A percentile compares a stretch with the other conserved stretches of the same genome.
Evolutionary conservation across 1,139 yeast species (phyloP).

Genomic region (Kazachstania sp.): DNA sequence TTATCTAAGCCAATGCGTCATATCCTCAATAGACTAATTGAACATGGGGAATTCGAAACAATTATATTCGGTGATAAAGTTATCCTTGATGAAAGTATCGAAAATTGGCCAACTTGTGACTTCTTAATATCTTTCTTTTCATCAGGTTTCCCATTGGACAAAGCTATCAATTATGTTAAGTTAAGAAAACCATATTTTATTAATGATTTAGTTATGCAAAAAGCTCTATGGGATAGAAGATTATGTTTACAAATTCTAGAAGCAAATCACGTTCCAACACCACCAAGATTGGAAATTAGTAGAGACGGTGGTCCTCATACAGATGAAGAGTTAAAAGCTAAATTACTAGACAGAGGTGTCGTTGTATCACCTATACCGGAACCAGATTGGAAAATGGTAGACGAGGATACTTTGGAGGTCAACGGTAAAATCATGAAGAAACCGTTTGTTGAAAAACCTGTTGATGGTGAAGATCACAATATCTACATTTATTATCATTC

Average conservation of each 20-base stretch:
- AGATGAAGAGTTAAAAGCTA: slow-evolving; percentile 51
- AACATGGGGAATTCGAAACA: slow-evolving; percentile 92
- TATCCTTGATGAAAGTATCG: slow-evolving; percentile 83
- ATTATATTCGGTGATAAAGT: slow-evolving; percentile 97
- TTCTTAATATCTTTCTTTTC: slow-evolving; percentile 87
- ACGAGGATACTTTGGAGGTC: slow-evolving; percentile 73
- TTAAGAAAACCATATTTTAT: slow-evolving; percentile 83
- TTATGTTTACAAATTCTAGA: slow-evolving; percentile 75
- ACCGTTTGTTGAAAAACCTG: slow-evolving; percentile 98
- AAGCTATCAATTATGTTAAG: slow-evolving; percentile 85
- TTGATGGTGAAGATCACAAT: slow-evolving; percentile 98
- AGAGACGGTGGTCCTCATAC: slow-evolving; percentile 96
- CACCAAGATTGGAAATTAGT: slow-evolving; percentile 75
- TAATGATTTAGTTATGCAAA: slow-evolving; percentile 85
- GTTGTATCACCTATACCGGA: slow-evolving; percentile 47
- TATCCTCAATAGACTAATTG: slow-evolving; percentile 78
- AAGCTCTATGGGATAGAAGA: slow-evolving; percentile 93
- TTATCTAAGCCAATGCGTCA: slow-evolving; percentile 92
- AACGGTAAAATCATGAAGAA: slow-evolving; percentile 65
- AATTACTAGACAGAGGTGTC: slow-evolving; percentile 53
- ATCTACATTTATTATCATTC: slow-evolving; percentile 86
- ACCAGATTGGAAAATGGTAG: slow-evolving; percentile 81
- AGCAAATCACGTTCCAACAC: slow-evolving; percentile 80
- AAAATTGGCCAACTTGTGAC: slow-evolving; percentile 98
- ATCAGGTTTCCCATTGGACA: slow-evolving; percentile 92